A percentile compares a stretch with the other conserved stretches of the same genome.
Evolutionary conservation across 2,329 filamentous ascomycete species (phyloP).

Genomic region (Coniochaeta sp.): DNA sequence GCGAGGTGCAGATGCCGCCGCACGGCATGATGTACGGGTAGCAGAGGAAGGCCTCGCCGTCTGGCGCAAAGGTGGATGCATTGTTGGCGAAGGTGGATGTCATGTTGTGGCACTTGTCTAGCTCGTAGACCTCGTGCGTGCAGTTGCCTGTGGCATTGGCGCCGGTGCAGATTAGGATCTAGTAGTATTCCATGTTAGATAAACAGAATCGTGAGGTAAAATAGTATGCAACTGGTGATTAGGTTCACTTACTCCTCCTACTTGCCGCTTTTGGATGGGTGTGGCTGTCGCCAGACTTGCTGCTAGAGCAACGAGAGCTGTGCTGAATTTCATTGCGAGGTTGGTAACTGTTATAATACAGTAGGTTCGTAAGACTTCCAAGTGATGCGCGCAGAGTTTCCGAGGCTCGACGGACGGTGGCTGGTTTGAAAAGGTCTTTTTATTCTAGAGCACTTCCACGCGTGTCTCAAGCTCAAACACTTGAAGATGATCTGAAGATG

Average conservation of each 20-base stretch:
- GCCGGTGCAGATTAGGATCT: constrained; percentile 44
- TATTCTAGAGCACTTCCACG: neutral
- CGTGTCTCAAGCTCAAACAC: neutral
- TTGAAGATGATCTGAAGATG: neutral
- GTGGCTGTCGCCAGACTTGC: constrained; percentile 6
- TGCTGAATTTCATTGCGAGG: neutral
- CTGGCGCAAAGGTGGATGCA: constrained; percentile 41
- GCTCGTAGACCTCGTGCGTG: constrained; percentile 31
- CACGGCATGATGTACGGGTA: constrained; percentile 34
- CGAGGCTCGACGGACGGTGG: neutral
- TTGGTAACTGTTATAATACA: neutral
- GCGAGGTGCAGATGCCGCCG: constrained; percentile 36
- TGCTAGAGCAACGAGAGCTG: neutral
- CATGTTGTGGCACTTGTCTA: constrained; percentile 39
- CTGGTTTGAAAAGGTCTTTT: neutral
- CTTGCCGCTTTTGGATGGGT: constrained; percentile 29
- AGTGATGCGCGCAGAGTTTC: too few relatives aligned
- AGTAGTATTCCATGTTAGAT: neutral
- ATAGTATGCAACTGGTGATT: neutral
- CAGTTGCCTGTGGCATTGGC: constrained; percentile 41
- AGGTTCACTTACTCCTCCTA: constrained; percentile 44
- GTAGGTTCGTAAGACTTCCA: too few relatives aligned
- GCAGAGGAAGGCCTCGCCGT: constrained; percentile 40
- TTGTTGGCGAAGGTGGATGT: constrained; percentile 30
- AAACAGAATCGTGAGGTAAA: neutral